These are phyloP conservation scores for Amanita subjunquillea DNA, from an alignment of 768 basidiomycete species.

Conservation along the genomic window DNA sequence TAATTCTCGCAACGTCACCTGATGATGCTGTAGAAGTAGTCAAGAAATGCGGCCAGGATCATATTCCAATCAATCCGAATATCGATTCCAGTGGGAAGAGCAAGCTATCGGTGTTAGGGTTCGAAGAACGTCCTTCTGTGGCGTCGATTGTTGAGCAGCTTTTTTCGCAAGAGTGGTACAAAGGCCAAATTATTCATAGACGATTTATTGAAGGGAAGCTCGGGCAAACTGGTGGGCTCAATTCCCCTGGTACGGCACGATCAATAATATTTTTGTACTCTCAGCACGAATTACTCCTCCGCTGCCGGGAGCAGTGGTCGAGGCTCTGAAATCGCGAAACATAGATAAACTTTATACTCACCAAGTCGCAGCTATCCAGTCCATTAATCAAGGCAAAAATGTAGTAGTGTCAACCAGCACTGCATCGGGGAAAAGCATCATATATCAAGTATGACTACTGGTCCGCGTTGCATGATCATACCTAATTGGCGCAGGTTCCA, in stretches of 20 bases:
- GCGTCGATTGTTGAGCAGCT: slow-evolving; percentile 49
- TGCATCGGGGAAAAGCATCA: slow-evolving; percentile 82
- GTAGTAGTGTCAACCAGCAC: slow-evolving; percentile 89
- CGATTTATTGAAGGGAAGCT: slow-evolving; percentile 43
- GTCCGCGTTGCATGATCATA: not conserved
- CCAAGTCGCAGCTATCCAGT: slow-evolving; percentile 65
- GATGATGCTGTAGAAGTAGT: slow-evolving; percentile 60
- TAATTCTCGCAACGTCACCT: slow-evolving; percentile 41
- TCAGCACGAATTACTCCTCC: slow-evolving; percentile 41
- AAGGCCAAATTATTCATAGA: slow-evolving; percentile 53
- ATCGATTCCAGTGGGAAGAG: slow-evolving; percentile 6
- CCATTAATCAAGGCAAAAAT: slow-evolving; percentile 44
- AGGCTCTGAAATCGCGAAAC: slow-evolving; percentile 49
- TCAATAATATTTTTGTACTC: not conserved
- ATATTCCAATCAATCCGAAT: slow-evolving; percentile 60
- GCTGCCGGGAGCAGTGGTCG: slow-evolving; percentile 43
- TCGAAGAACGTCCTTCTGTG: slow-evolving; percentile 48
- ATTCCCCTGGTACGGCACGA: not conserved
- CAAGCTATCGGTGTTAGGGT: slow-evolving; percentile 23
- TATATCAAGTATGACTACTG: slow-evolving; percentile 54
- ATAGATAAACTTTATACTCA: slow-evolving; percentile 59
- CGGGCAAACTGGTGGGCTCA: slow-evolving; percentile 38
- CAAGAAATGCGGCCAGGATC: slow-evolving; percentile 55
- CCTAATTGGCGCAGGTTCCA: slow-evolving; percentile 42
- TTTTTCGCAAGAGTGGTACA: slow-evolving; percentile 51